Evolutionary conservation across 108 stramenopile species (phyloP), one percentile per base, ranked within the genome.

Genomic region (Nannochloropsis gaditana): DNA sequence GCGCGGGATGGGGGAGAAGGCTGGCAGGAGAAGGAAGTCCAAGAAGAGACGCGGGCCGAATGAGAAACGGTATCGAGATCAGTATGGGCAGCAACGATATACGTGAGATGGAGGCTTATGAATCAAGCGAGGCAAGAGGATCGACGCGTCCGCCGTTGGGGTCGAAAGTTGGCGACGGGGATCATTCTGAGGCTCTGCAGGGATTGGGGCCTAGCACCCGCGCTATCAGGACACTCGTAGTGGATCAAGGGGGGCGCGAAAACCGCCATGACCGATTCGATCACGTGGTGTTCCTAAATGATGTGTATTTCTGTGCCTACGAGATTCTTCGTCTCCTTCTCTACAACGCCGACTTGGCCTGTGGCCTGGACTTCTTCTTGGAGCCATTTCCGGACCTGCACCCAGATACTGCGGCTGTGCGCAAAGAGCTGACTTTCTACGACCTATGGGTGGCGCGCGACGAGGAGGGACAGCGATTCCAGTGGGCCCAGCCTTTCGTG

Each of bases 271-370:
- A n/a, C 4, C 59, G 59, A 73, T 73, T 73, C 59, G 59, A 73
- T n/a, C 4, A 73, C 59, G 59, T 73, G 59, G 59, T 73, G 2
- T 73, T 73, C n/a, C 1, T 73, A n/a, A 73, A 73, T n/a, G 59
- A 73, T 73, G 59, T 73, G 4, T 73, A 73, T n/a, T 73, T 73
- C 8, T 73, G 59, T n/a, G 59, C 59, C 6, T 73, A 73, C 59
- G 59, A 73, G 59, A n/a, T 73, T 15, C 59, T 73, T 73, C 59
- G 59, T 73, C 59, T 73, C 59, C 59, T 73, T n/a, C 59, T 73
- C 5, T 73, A 73, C 59, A 73, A 73, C 59, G 59, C 59, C 59
- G 59, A 73, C 59, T n/a, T 73, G 59, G 59, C 59, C 59, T 73
- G 59, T 73, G 59, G 59, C 6, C 59, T 73, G 59, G 59, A 73